Conservation (phyloP, 306 rosid genomes). For the Rosa persica region DNA sequence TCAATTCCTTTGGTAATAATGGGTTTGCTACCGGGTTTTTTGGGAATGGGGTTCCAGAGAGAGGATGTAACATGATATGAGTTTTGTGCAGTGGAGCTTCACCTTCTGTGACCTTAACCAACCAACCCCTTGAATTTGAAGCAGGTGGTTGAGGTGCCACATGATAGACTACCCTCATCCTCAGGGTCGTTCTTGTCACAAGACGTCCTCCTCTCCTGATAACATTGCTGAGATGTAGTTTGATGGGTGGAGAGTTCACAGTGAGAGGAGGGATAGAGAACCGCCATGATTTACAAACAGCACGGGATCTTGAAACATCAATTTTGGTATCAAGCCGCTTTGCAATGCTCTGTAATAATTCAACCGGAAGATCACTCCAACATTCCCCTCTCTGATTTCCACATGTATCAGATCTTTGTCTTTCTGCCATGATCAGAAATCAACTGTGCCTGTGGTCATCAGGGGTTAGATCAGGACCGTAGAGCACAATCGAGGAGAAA, state of each 20-base stretch:
- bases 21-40: neutral
- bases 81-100: neutral
- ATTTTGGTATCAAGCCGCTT: neutral
- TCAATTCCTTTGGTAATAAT: neutral
- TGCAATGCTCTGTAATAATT: conserved; percentile 3
- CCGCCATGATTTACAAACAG: conserved; percentile 28
- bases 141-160: conserved; percentile 3
- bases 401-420: neutral
- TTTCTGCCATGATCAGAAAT: neutral
- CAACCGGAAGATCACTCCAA: conserved; percentile 30
- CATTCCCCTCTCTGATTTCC: neutral
- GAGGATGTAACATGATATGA: conserved; percentile 9
- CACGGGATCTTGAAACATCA: conserved; percentile 16
- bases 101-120: conserved; percentile 14
- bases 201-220: conserved; percentile 13
- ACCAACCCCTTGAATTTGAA: conserved; percentile 26
- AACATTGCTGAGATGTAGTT: neutral
- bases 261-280: conserved; percentile 15
- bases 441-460: neutral
- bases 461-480: too few species aligned
- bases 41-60: conserved; percentile 6
- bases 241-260: neutral
- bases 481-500: neutral
- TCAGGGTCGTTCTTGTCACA: conserved; percentile 6
- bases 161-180: conserved; percentile 23